Evolutionary conservation across 2,329 filamentous ascomycete species (phyloP).

Genomic region (Aureobasidium lini): DNA sequence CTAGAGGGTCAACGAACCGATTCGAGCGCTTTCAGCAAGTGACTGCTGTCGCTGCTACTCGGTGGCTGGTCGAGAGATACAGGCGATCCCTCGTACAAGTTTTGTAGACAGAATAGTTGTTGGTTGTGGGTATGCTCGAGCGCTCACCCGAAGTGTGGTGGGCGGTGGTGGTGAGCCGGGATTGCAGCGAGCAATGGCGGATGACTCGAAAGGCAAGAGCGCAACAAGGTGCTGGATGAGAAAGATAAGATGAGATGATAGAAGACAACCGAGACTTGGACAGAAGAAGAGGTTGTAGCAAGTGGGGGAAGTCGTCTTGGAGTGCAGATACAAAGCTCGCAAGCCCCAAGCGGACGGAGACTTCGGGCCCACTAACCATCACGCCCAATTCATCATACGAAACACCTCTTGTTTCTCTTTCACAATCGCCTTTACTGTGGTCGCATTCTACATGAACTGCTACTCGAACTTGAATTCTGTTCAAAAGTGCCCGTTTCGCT

Average conservation of each 20-base stretch:
- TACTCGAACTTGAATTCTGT: neutral
- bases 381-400: constrained; percentile 14
- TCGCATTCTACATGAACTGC: neutral
- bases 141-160: constrained; percentile 7
- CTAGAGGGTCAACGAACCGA: constrained; percentile 3
- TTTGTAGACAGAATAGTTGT: neutral
- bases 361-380: constrained; percentile 12
- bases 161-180: constrained; percentile 5
- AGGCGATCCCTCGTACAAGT: neutral
- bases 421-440: neutral
- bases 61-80: neutral
- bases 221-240: neutral
- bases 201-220: constrained; percentile 2
- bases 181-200: constrained; percentile 2
- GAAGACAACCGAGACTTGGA: neutral
- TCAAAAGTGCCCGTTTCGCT: neutral
- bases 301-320: constrained; percentile 7
- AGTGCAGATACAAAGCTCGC: constrained; percentile 5
- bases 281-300: neutral
- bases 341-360: constrained; percentile 5
- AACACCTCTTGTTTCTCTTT: constrained; percentile 8
- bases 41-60: neutral
- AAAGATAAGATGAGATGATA: constrained; percentile 3
- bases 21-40: neutral
- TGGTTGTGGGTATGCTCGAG: neutral